Base-by-base conservation (phyloP, 176 grass and related monocot genomes). In the Oryza australiensis region DNA sequence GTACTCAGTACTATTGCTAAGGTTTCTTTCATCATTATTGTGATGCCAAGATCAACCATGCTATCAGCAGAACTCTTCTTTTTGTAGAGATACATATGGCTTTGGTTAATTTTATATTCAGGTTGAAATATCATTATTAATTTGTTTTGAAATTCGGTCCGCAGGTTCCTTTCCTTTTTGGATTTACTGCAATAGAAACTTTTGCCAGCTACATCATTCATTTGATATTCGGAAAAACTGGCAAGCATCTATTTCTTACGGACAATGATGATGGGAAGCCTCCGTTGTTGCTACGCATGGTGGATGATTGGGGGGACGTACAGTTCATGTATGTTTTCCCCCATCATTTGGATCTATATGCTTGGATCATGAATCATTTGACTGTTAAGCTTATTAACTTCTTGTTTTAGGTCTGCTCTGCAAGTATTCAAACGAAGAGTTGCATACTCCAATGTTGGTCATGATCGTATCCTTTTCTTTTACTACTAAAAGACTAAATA, bases 131-230 rank as follows among this genome's bases (percentile, higher is more conserved):
- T 22, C 2, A 29, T 41, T 23, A 3, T 57, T 57, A 22, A 26
- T 55, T 74, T 66, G 14, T 55, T 53, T n/a, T 64, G 45, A 62
- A 42, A 81, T 45, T 46, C 70, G 12, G 49, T 82, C 5, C 87
- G 35, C 79, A 99, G 96, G 96, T 99, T 82, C 96, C 96, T 79
- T 99, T 99, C 88, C 91, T 95, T 80, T 95, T 99, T 71, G 96
- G 96, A 32, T 73, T 99, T 42, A 88, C 93, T 30, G 93, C 85
- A 18, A 83, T 95, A 43, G 96, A 99, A 85, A 99, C 83, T 43
- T 86, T 95, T 77, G 93, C 96, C 1, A 90, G 86, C 78, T 77
- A 33, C 87, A 86, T 99, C 48, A 95, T 99, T 90, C 93, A 95
- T 78, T 88, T 92, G 48, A 99, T 99, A 86, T 99, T 99, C 66